phyloP scores from a whole-genome alignment of 257 asterid genomes.

The Anisodus acutangulus region DNA sequence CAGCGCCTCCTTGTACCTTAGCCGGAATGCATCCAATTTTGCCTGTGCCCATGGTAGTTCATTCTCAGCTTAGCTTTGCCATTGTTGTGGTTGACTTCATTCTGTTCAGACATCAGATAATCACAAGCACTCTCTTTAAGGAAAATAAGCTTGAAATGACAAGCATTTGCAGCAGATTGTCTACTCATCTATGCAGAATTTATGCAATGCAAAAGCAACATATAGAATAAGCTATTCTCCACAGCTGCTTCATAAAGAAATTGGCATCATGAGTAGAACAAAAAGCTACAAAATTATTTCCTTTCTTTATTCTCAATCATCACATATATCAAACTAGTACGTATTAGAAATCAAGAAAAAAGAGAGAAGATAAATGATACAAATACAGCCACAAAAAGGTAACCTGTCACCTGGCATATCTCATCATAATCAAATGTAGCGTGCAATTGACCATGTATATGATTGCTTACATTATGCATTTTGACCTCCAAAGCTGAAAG shows the following conservation, averaged over 20 bases:
- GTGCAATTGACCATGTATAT: background rate
- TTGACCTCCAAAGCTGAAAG: constrained; percentile 48
- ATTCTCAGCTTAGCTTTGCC: constrained; percentile 65
- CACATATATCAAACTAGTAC: constrained; percentile 2
- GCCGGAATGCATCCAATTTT: constrained; percentile 59
- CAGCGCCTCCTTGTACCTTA: constrained; percentile 48
- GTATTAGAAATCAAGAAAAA: background rate
- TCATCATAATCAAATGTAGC: background rate
- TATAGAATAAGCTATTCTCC: background rate
- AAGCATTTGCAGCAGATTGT: constrained; percentile 1
- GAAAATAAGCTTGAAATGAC: constrained; percentile 17
- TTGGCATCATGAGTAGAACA: background rate
- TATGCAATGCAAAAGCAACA: constrained; percentile 9
- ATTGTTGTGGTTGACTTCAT: constrained; percentile 39
- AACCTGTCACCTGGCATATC: background rate
- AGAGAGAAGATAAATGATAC: background rate
- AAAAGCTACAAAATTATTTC: background rate
- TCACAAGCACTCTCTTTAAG: background rate
- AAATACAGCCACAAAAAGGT: constrained; percentile 15
- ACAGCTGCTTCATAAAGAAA: background rate
- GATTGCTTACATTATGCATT: constrained; percentile 48
- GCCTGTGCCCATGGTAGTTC: constrained; percentile 63
- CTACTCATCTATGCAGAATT: constrained; percentile 3
- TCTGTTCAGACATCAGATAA: constrained; percentile 46
- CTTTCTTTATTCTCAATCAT: constrained; percentile 1